A percentile compares a stretch with the other conserved stretches of the same genome.
phyloP scores from a whole-genome alignment of 1,284 basidiomycete species.

The Irpex sp. region DNA sequence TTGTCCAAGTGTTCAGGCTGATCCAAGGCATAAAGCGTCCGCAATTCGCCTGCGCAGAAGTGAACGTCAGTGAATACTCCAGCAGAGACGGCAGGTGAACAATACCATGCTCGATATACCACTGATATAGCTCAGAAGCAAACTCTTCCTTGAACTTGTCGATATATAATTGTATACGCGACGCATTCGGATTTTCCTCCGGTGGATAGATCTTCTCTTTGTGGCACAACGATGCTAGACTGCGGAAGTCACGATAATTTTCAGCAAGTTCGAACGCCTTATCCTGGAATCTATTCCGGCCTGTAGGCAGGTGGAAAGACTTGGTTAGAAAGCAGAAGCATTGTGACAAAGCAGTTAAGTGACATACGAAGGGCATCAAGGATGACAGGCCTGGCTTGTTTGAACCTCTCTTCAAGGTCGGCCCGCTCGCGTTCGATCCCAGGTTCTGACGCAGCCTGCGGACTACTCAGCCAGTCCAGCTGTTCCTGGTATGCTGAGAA shows the following conservation, averaged over 20 bases:
- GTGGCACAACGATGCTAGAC: slow-evolving; percentile 80
- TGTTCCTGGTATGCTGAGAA: slow-evolving; percentile 76
- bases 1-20: slow-evolving; percentile 63
- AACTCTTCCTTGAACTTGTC: slow-evolving; percentile 82
- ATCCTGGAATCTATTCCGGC: slow-evolving; percentile 62
- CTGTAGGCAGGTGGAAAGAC: slow-evolving; percentile 29
- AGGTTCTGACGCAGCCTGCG: slow-evolving; percentile 40
- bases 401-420: slow-evolving; percentile 63
- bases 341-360: not conserved
- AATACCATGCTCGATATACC: slow-evolving; percentile 71
- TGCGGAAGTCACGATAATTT: slow-evolving; percentile 80
- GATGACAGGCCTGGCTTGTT: slow-evolving; percentile 65
- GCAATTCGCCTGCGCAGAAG: slow-evolving; percentile 55
- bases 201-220: slow-evolving; percentile 58
- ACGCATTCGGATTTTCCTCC: slow-evolving; percentile 55
- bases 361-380: slow-evolving; percentile 73
- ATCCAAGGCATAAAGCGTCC: slow-evolving; percentile 75
- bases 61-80: not conserved
- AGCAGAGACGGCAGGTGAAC: not conserved
- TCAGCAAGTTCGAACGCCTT: slow-evolving; percentile 83
- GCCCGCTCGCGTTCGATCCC: slow-evolving; percentile 49
- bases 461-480: slow-evolving; percentile 61
- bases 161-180: slow-evolving; percentile 70
- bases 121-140: slow-evolving; percentile 84
- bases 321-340: not conserved